phyloP scores from a whole-genome alignment of 139 green algal genomes.

The Chlamydomonas eustigma region DNA sequence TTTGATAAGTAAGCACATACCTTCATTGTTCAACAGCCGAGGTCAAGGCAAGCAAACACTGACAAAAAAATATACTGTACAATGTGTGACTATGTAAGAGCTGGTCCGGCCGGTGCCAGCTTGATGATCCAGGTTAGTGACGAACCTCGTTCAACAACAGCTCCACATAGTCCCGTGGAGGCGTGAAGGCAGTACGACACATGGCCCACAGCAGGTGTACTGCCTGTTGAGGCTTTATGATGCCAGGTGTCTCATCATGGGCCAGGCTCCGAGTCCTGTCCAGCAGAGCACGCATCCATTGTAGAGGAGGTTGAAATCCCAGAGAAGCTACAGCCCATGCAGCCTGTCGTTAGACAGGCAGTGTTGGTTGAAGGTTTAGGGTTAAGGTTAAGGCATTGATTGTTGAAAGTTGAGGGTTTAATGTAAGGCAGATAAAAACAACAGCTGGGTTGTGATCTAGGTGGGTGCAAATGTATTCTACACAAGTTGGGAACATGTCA shows the following conservation, averaged over 20 bases:
- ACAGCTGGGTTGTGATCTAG: too few species aligned
- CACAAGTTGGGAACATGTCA: too few species aligned
- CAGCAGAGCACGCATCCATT: neutral
- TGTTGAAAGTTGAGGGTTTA: neutral
- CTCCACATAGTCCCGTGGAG: neutral
- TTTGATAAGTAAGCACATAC: too few species aligned
- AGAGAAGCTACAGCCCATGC: neutral
- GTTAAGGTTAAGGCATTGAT: neutral
- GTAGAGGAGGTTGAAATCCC: neutral
- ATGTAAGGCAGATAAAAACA: neutral
- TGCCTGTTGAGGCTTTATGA: neutral
- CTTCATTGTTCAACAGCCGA: too few species aligned
- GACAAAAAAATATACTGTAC: too few species aligned
- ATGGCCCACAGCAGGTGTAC: slow-evolving; percentile 1
- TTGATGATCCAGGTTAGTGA: too few species aligned
- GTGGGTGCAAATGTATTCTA: too few species aligned
- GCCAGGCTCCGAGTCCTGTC: neutral
- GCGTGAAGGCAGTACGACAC: neutral
- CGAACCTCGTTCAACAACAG: neutral
- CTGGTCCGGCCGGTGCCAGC: too few species aligned
- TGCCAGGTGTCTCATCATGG: neutral
- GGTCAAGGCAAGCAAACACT: too few species aligned
- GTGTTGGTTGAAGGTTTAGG: neutral
- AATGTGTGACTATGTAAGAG: too few species aligned
- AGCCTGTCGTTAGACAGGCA: neutral